Base-by-base conservation (phyloP, 805 yeast genomes). In the Metschnikowia similis region DNA sequence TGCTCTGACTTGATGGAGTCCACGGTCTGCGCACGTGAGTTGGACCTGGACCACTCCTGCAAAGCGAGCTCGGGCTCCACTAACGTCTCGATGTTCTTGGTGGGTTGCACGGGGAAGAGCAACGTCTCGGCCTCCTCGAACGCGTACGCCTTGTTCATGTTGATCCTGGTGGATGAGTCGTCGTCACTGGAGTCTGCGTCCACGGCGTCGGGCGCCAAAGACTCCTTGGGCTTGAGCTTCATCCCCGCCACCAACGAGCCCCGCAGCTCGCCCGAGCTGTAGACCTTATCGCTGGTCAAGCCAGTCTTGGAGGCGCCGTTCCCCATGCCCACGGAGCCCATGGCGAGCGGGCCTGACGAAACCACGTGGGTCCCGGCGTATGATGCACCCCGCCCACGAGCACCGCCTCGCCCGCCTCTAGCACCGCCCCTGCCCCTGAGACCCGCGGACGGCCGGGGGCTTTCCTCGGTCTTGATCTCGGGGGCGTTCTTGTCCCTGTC, bases 401-500 rank as follows among this genome's bases (percentile, higher is more conserved):
- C 64, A 7, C 71, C 68, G 27, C 70, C 66, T 17, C 71, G 52
- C 17, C 72, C 69, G 8, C 46, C 46, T 39, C 74, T 58, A n/a
- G 64, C 51, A 3, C 59, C 58, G 9, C 71, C 67, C 27, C 72
- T 54, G 8, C 70, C 68, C 13, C 57, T 44, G 11, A 45, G 46
- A 10, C 47, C 27, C 6, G 57, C 21, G 4, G 21, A 21, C 5
- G 21, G 34, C 41, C 73, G 48, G 1, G 52, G 48, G 8, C 16
- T 32, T 49, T 58, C 58, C 49, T 70, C 75, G 27, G 56, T 71
- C 51, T 76, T 69, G 55, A 74, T 77, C 6, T 56, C 62, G 4
- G 90, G 89, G 0, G 90, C 91, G 48, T 81, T 79, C 28, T 87
- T 83, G 21, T 83, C 96, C 64, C 96, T 74, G 58, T 89, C 96